A percentile compares a stretch with the other conserved stretches of the same genome.
phyloP scores from a whole-genome alignment of 345 rosid species.

The Gossypium australe region DNA sequence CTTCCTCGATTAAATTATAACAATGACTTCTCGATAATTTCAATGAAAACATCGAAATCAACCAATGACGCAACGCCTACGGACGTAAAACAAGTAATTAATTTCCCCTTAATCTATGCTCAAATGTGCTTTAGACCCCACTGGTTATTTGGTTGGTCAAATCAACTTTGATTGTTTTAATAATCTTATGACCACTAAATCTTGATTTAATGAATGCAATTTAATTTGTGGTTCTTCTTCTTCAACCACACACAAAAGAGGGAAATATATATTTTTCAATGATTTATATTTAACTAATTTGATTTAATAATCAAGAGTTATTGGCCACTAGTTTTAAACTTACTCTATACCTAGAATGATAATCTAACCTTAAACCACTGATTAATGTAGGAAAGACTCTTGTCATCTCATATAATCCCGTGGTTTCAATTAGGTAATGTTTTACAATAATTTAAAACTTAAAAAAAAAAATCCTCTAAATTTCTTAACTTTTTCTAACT shows the following conservation, averaged over 20 bases:
- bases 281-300: too few species aligned
- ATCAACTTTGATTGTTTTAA: slow-evolving; percentile 13
- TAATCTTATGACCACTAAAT: slow-evolving; percentile 10
- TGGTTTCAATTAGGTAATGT: too few species aligned
- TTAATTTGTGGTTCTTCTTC: background rate
- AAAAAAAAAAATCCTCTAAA: too few species aligned
- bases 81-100: slow-evolving; percentile 28
- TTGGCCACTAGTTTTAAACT: fast-evolving
- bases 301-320: too few species aligned
- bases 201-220: background rate
- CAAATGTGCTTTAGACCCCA: slow-evolving; percentile 25
- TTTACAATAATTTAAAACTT: too few species aligned
- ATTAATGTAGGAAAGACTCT: too few species aligned
- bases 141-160: background rate
- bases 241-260: background rate
- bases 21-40: slow-evolving; percentile 23
- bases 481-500: too few species aligned
- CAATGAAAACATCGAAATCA: slow-evolving; percentile 21
- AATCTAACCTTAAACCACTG: fast-evolving
- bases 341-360: fast-evolving
- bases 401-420: too few species aligned
- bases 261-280: too few species aligned
- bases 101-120: slow-evolving; percentile 18
- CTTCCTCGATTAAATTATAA: background rate
- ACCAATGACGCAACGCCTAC: slow-evolving; percentile 20